Base-by-base conservation (phyloP, 2,329 filamentous ascomycete species). In the Colletotrichum sp. region DNA sequence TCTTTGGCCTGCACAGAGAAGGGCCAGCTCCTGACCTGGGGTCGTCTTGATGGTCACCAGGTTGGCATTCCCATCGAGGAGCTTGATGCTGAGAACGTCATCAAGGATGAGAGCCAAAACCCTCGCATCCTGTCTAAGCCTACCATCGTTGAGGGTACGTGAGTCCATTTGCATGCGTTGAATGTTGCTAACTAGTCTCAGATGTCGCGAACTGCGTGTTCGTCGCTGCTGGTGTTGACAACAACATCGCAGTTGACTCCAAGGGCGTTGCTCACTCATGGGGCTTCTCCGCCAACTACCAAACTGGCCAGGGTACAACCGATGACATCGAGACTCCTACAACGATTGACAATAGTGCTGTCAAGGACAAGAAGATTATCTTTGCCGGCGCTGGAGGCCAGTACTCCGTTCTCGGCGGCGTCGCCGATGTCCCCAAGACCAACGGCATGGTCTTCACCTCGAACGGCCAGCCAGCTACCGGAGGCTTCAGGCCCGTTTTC, bases 381-480 rank as follows among this genome's bases (percentile, higher is more conserved):
- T 95, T 90, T 85, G 95, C 94, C n/a, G 95, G 95, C 59, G 94
- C 94, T n/a, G 96, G 96, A 78, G 96, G 96, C 7, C 96, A 98
- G 82, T 98, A 92, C 84, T 94, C 93, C 2, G 85, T 95, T 28
- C 80, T 95, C n/a, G 88, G 89, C 12, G 89, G 89, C 69, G 82
- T 82, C 28, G 81, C 77, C 39, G 74, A 77, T 44, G 78, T 63
- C 1, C 80, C 80, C 65, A 78, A 79, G 72, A 78, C 79, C 55
- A 86, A 86, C 59, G 84, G 85, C 16, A 79, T 79, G 30, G 39
- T 70, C 16, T 79, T 79, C 28, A 70, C 72, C 6, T 44, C 55
- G 5, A 70, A 70, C 62, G 62, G 68, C 18, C 74, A 76, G 59
- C 74, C 74, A n/a, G 74, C 74, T 9, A 65, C 74, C 7, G 74